Base-by-base conservation (phyloP, 306 rosid genomes). In the Glycyrrhiza uralensis region DNA sequence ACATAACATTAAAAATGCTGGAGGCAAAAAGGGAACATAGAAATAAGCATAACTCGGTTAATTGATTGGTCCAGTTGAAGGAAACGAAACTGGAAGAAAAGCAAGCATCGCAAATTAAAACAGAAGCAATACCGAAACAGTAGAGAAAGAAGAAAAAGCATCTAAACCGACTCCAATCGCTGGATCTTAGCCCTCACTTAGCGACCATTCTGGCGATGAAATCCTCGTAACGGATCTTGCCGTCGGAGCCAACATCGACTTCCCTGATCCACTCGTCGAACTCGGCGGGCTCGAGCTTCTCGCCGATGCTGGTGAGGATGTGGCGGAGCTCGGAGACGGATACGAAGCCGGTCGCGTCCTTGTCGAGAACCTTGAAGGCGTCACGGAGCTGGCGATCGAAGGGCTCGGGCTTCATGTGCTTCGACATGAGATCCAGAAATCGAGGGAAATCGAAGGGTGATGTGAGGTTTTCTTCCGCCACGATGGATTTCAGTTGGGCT, bases 211-310 rank as follows among this genome's bases (percentile, higher is more conserved):
- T 79, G 54, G 93, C 92, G 45, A 94, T 94, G 88, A 94, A 94
- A 56, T 94, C 99, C 67, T 91, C 99, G 80, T 94, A 94, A 59
- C 92, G 90, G 91, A 94, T 94, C 90, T 85, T 89, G 22, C 97
- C 99, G 65, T 94, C 96, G 42, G 91, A 70, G 17, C 89, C 88
- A 12, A 93, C 98, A 62, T 90, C 97, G 35, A 93, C 98, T 85
- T 93, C 98, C 62, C 89, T 81, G 91, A 93, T 90, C 98, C 98
- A 93, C 87, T 93, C 98, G 54, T 93, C 98, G 39, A 93, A 93
- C 88, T 93, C 98, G 36, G 96, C 72, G 0, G 97, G 96, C 76
- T 93, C 98, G 7, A 93, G 89, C 84, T 93, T 93, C 96, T 93
- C 98, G 22, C 98, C 98, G 24, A 93, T 93, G 85, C 86, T 90